Percentiles rank a stretch among this genome's conserved stretches.
Conservation (phyloP, 2,329 filamentous ascomycete genomes). For the Diaporthe sp. region DNA sequence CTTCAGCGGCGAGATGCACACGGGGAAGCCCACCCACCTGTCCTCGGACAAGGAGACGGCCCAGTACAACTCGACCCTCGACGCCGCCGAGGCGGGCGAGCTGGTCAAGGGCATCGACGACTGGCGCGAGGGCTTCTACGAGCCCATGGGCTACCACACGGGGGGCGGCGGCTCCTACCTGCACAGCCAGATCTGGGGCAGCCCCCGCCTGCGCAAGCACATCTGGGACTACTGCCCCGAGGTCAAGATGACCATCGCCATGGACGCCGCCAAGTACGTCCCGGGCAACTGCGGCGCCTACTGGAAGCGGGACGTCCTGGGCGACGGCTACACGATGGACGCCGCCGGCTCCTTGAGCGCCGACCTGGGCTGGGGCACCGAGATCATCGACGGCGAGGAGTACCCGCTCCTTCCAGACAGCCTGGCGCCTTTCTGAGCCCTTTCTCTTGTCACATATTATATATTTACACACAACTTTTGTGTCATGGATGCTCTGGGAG, state of each 20-base stretch:
- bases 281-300: constrained; percentile 59
- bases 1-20: constrained; percentile 41
- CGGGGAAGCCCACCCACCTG: constrained; percentile 35
- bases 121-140: constrained; percentile 52
- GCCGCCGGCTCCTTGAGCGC: constrained; percentile 40
- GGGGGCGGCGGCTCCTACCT: constrained; percentile 57
- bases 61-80: constrained; percentile 38
- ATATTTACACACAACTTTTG: neutral
- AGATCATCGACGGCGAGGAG: constrained; percentile 55
- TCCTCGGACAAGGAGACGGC: constrained; percentile 37
- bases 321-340: constrained; percentile 39
- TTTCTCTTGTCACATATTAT: neutral
- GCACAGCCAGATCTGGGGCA: constrained; percentile 60
- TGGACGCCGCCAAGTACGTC: constrained; percentile 66
- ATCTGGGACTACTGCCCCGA: constrained; percentile 70
- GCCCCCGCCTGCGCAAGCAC: constrained; percentile 55
- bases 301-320: constrained; percentile 58
- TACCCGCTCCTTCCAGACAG: constrained; percentile 55
- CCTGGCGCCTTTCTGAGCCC: constrained; percentile 49
- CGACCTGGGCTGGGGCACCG: constrained; percentile 52
- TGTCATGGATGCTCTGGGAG: too few relatives aligned
- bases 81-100: constrained; percentile 45
- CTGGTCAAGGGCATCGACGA: constrained; percentile 63
- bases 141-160: constrained; percentile 68
- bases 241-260: constrained; percentile 52